These are phyloP conservation scores for Salix brachista DNA, from an alignment of 345 rosid species.

Conservation along the genomic window DNA sequence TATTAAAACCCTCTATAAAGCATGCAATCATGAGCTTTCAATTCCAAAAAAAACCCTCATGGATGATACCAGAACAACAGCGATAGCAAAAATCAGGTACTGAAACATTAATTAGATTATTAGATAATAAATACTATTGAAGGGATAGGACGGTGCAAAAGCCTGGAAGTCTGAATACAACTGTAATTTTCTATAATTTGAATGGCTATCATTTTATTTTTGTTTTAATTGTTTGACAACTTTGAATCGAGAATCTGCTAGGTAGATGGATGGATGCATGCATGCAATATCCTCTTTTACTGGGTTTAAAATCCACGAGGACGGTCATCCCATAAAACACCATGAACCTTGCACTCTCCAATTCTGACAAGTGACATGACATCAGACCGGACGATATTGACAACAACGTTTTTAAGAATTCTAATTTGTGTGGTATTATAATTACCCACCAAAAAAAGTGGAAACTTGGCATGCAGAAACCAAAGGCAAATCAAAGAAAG, in stretches of 20 bases:
- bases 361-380: not conserved
- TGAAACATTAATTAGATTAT: not conserved
- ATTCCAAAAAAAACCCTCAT: too few relatives aligned
- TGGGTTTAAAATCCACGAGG: not conserved
- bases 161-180: not conserved
- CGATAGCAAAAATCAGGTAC: too few relatives aligned
- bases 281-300: not conserved
- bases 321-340: not conserved
- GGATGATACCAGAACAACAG: too few relatives aligned
- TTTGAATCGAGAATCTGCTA: too few relatives aligned
- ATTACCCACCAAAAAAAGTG: slow-evolving; percentile 3
- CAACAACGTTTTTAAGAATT: not conserved
- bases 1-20: too few relatives aligned
- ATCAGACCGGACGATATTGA: not conserved
- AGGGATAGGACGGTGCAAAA: not conserved
- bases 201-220: not conserved
- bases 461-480: slow-evolving; percentile 19
- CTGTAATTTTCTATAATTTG: not conserved
- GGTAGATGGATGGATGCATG: not conserved
- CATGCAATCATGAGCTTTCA: too few relatives aligned
- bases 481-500: slow-evolving; percentile 24
- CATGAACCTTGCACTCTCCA: not conserved
- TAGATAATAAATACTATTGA: not conserved
- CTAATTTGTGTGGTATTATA: not conserved
- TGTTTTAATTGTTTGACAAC: too few relatives aligned